Evolutionary conservation across 2,329 filamentous ascomycete species (phyloP), one percentile per base, ranked within the genome.

Genomic region (Fusarium avenaceum): DNA sequence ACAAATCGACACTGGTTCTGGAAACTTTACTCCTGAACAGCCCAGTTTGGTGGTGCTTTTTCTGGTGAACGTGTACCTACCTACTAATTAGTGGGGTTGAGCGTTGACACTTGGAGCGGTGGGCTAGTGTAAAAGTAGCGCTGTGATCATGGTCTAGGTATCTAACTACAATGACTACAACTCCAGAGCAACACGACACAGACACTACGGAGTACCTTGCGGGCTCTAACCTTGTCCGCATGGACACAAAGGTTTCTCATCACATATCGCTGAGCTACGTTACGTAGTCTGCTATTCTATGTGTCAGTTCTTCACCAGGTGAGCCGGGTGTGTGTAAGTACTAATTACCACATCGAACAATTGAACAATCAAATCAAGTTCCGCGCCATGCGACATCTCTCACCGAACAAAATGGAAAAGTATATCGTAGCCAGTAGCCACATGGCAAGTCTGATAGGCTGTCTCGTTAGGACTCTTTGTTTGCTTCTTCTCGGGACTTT

Each of bases 401-500:
- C 38, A 46, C 19, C 13, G 28, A 11, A 11, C 28, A 20, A 26
- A 28, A 28, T 53, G 45, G 15, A 33, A 15, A 33, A 32, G 30
- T 9, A 26, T 17, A 35, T 9, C 17, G 33, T n/a, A 35, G 19
- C 17, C 8, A 38, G 47, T 42, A 57, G 30, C 51, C 65, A 63
- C 46, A 65, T 65, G 55, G 40, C 20, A 47, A 45, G 39, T n/a
- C 42, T 69, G 55, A 69, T 68, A 69, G 51, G 60, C 28, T 20
- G 46, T 53, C 35, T 46, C 10, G 14, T 40, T 50, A 54, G 19
- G 33, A 46, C 40, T 28, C 22, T 51, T 24, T 24, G 24, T 24
- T 52, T 69, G 39, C 49, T 69, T 57, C 53, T 67, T 67, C 35
- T 57, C 62, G 66, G 38, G 52, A 46, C 40, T 64, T 70, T 30